A percentile compares a stretch with the other conserved stretches of the same genome.
Conservation (phyloP, 2,329 filamentous ascomycete species). For the Talaromyces amestolkiae region DNA sequence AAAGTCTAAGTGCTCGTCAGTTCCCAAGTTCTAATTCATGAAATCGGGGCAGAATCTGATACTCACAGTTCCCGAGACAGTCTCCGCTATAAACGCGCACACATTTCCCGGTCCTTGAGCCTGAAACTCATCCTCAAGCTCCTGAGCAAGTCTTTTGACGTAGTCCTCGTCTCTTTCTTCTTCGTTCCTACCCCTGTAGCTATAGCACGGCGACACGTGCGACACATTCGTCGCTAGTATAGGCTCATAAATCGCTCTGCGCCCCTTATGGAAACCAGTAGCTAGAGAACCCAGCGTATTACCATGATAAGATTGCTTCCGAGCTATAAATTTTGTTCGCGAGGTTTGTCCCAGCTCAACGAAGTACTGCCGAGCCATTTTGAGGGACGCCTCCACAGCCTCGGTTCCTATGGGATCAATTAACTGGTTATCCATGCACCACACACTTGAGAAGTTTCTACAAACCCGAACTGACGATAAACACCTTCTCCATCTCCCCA, state of each 20-base stretch:
- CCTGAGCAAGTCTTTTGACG: conserved; percentile 56
- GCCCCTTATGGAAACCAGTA: conserved; percentile 59
- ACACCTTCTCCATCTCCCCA: conserved; percentile 53
- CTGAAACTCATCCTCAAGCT: conserved; percentile 65
- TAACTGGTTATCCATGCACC: background rate
- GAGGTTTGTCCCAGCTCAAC: conserved; percentile 54
- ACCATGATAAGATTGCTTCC: conserved; percentile 66
- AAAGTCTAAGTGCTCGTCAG: conserved; percentile 42
- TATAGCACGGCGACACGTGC: conserved; percentile 6
- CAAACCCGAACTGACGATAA: conserved; percentile 56
- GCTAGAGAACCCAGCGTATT: conserved; percentile 66
- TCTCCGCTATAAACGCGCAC: conserved; percentile 69
- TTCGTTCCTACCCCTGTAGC: background rate
- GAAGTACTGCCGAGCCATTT: conserved; percentile 64
- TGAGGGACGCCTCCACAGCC: conserved; percentile 65
- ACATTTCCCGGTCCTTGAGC: conserved; percentile 62
- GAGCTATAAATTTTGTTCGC: conserved; percentile 60
- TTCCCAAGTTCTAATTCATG: background rate
- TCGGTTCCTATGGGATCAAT: conserved; percentile 38
- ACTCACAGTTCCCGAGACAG: conserved; percentile 58
- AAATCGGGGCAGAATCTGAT: too few relatives aligned
- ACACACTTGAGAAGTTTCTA: background rate
- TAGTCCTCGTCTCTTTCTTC: conserved; percentile 55
- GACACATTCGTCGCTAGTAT: conserved; percentile 50
- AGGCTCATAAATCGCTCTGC: conserved; percentile 60